phyloP scores from a whole-genome alignment of 257 asterid genomes.

The Nicotiana tabacum region DNA sequence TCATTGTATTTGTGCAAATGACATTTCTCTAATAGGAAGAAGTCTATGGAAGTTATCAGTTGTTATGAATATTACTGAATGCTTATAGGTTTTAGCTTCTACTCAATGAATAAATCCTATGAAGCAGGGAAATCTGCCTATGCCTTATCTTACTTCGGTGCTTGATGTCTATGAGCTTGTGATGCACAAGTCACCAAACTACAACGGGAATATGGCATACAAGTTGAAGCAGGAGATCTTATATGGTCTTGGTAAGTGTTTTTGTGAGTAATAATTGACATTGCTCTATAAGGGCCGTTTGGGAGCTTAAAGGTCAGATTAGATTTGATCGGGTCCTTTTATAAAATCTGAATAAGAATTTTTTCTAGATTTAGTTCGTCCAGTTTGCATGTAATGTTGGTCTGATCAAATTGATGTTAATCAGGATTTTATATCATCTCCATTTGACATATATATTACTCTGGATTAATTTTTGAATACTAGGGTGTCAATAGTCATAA shows the following conservation, averaged over 20 bases:
- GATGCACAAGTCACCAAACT: constrained; percentile 54
- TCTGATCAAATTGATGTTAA: background rate
- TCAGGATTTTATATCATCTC: background rate
- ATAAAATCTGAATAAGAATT: background rate
- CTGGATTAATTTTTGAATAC: background rate
- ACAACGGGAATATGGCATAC: constrained; percentile 47
- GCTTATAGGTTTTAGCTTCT: constrained; percentile 2
- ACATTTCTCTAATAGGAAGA: background rate
- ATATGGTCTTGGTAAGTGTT: constrained; percentile 74
- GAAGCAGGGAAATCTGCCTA: constrained; percentile 77
- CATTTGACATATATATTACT: background rate
- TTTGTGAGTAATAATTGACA: background rate
- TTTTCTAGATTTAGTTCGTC: background rate
- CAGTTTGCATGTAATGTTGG: background rate
- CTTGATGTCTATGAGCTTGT: constrained; percentile 84
- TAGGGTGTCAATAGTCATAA: background rate
- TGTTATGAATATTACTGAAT: background rate
- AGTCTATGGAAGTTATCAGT: background rate
- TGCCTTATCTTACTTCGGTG: constrained; percentile 58
- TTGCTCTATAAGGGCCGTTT: background rate
- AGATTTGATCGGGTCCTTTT: constrained; percentile 7
- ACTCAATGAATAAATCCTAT: constrained; percentile 9
- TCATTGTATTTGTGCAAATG: constrained; percentile 5
- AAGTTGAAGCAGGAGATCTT: constrained; percentile 98
- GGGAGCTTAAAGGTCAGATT: background rate